These are phyloP conservation scores for Orbilia ellipsospora DNA, from an alignment of 2,329 filamentous ascomycete species.

Conservation along the genomic window DNA sequence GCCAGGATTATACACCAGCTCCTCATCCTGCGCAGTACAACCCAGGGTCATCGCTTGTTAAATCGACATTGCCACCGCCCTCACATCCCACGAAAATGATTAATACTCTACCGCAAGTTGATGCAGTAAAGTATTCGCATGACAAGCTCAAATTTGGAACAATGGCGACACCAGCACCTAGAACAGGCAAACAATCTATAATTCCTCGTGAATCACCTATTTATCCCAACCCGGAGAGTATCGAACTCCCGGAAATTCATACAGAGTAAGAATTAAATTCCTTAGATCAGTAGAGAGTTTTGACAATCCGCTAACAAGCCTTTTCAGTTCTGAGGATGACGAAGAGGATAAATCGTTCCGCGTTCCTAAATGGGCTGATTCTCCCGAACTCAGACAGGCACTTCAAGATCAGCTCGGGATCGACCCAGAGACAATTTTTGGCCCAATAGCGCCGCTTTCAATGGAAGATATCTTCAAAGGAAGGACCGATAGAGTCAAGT, in stretches of 20 bases:
- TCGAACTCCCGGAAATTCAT: conserved; percentile 92
- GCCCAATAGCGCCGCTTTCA: conserved; percentile 84
- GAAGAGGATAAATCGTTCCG: conserved; percentile 70
- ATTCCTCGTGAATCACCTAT: conserved; percentile 71
- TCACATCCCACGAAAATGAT: conserved; percentile 57
- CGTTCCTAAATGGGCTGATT: conserved; percentile 87
- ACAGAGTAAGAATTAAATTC: conserved; percentile 70
- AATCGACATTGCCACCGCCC: conserved; percentile 35
- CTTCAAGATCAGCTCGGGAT: conserved; percentile 84
- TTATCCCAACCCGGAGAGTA: conserved; percentile 85
- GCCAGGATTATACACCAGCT: conserved; percentile 48
- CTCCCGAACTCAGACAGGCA: conserved; percentile 79
- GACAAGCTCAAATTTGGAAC: conserved; percentile 59
- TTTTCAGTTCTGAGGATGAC: conserved; percentile 71
- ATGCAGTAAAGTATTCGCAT: conserved; percentile 59
- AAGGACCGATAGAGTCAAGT: conserved; percentile 76
- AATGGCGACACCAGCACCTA: conserved; percentile 50
- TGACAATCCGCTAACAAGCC: conserved; percentile 4
- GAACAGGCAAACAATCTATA: conserved; percentile 51
- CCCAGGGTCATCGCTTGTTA: conserved; percentile 18
- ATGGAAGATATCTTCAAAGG: conserved; percentile 98
- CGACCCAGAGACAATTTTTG: conserved; percentile 87
- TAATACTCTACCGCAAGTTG: conserved; percentile 56
- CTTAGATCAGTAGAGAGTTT: neutral
- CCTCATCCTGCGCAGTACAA: conserved; percentile 26